phyloP scores from a whole-genome alignment of 441 rosid genomes.

The Gossypium gossypioides region DNA sequence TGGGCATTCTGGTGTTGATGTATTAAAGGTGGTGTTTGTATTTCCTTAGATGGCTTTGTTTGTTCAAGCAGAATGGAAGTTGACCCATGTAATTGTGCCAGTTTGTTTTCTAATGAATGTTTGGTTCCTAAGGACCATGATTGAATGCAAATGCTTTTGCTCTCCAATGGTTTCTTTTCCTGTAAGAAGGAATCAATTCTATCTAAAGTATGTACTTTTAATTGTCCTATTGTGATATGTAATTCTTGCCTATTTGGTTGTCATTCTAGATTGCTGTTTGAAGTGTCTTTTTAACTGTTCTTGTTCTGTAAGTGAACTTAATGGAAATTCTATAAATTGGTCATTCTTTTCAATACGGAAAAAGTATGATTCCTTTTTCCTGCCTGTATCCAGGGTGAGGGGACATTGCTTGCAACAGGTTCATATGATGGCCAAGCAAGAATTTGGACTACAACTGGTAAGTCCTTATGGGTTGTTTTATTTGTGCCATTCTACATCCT shows the following conservation, averaged over 20 bases:
- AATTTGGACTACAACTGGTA: conserved; percentile 83
- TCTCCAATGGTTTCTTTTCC: not conserved
- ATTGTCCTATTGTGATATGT: not conserved
- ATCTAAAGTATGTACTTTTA: not conserved
- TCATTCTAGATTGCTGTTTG: not conserved
- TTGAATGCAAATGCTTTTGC: not conserved
- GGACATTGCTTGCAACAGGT: conserved; percentile 93
- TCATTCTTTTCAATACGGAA: conserved; percentile 2
- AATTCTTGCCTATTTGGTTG: not conserved
- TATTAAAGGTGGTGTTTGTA: not conserved
- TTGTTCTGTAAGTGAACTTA: not conserved
- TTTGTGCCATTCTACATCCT: not conserved
- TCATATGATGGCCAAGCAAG: conserved; percentile 98
- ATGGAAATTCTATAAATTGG: not conserved
- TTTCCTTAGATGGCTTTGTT: not conserved
- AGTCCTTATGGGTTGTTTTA: conserved; percentile 13
- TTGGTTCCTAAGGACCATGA: not conserved
- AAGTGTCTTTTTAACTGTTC: not conserved
- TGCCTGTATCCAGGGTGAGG: conserved; percentile 60
- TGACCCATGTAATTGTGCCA: not conserved
- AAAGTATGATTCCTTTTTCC: conserved; percentile 8
- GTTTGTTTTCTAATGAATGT: not conserved
- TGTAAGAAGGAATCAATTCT: not conserved
- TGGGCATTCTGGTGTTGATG: not conserved
- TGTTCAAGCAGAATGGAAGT: not conserved